Evolutionary conservation across 345 rosid species (phyloP).

Genomic region (Anastatica hierochuntica): DNA sequence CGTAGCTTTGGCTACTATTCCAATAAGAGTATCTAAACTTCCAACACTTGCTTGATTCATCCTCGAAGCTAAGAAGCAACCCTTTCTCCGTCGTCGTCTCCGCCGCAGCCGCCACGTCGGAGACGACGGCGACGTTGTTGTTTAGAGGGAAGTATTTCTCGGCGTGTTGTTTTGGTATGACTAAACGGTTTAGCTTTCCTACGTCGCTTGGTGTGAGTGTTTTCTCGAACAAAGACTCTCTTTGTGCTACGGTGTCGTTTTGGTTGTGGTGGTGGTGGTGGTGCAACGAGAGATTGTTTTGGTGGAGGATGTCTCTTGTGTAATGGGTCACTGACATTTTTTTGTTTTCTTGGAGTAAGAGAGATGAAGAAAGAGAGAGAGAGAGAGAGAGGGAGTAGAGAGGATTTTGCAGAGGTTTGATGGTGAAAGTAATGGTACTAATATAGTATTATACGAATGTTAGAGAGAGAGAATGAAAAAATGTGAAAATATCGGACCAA

Average conservation of each 20-base stretch:
- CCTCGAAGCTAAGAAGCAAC: constrained; percentile 65
- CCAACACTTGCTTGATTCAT: constrained; percentile 78
- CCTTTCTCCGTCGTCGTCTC: constrained; percentile 29
- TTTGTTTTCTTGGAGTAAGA: constrained; percentile 5
- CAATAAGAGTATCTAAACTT: constrained; percentile 78
- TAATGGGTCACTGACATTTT: constrained; percentile 40
- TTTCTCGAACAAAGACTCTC: constrained; percentile 63
- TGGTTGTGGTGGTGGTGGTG: constrained; percentile 15
- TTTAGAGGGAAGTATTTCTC: constrained; percentile 73
- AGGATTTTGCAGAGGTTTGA: constrained; percentile 15
- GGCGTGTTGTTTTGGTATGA: constrained; percentile 86
- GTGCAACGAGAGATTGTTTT: constrained; percentile 25
- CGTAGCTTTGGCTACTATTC: constrained; percentile 81
- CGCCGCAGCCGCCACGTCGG: not conserved
- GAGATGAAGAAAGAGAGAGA: not conserved
- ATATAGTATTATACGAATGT: constrained; percentile 25
- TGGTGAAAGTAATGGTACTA: constrained; percentile 26
- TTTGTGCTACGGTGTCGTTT: constrained; percentile 11
- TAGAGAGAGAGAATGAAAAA: not conserved
- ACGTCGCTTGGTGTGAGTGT: constrained; percentile 89
- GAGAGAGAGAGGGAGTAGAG: not conserved
- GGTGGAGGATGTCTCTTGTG: constrained; percentile 32
- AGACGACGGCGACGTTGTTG: constrained; percentile 18
- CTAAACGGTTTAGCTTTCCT: constrained; percentile 84
- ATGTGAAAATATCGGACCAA: no score